phyloP scores from a whole-genome alignment of 1,284 basidiomycete species.

The Puccinia coronata region DNA sequence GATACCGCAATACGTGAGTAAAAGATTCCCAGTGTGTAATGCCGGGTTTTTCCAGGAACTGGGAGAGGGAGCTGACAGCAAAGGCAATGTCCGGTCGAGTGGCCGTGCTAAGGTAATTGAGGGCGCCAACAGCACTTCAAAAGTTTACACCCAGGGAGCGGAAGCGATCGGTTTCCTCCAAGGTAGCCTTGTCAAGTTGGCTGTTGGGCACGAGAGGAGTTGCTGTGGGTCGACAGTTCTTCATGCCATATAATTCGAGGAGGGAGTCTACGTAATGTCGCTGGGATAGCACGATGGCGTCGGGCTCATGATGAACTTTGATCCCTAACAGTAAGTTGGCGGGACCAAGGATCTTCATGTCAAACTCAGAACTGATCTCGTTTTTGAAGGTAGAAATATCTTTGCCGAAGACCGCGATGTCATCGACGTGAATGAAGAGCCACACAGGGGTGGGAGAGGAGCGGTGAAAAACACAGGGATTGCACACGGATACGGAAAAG shows the following conservation, averaged over 20 bases:
- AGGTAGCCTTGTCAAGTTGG: neutral
- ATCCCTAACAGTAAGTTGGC: neutral
- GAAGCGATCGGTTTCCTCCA: neutral
- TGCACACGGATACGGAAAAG: neutral
- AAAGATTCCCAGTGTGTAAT: slow-evolving; percentile 15
- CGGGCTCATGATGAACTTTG: neutral
- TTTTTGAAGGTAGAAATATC: neutral
- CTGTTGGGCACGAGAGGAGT: slow-evolving; percentile 1
- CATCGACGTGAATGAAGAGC: slow-evolving; percentile 15
- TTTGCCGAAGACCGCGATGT: neutral
- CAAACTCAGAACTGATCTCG: neutral
- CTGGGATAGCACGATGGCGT: neutral
- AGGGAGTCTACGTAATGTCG: neutral
- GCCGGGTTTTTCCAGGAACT: slow-evolving; percentile 11
- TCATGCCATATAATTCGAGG: neutral
- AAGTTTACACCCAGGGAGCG: neutral
- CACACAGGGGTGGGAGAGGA: neutral
- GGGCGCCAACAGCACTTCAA: neutral
- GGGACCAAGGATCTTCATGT: neutral
- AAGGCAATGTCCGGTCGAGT: slow-evolving; percentile 10
- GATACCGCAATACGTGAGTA: slow-evolving; percentile 3
- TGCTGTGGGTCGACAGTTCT: neutral
- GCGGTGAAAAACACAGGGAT: slow-evolving; percentile 8
- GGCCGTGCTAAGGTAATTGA: neutral
- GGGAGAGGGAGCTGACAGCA: neutral